Base-by-base conservation (phyloP, 2,329 filamentous ascomycete genomes). In the Aureobasidium sp. region DNA sequence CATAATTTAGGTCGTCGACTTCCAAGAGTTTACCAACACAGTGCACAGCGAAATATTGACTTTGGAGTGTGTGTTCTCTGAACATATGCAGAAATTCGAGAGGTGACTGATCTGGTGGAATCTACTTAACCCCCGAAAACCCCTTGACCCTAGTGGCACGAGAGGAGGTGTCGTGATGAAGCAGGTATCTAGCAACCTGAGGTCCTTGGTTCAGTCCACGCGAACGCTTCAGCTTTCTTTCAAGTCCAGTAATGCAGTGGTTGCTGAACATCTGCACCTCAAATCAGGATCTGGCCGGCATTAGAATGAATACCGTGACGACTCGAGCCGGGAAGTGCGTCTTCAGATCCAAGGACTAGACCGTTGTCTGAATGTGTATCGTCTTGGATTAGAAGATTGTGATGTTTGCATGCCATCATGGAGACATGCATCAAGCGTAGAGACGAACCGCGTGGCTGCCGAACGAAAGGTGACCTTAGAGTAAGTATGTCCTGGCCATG, bases 1-100 rank as follows among this genome's bases (percentile, higher is more conserved):
- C 68, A 71, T 0, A 41, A 41, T 8, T 41, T 9, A 20, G 20
- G 8, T 20, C 37, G 15, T 7, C 37, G 10, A 15, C 12, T 12
- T 34, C 12, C 13, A 15, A 5, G 15, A 37, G 34, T 13, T 15
- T 5, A 15, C 5, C 3, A 37, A 37, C 12, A 37, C 15, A 13
- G 5, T 37, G 34, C 13, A 37, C 13, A 15, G 12, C 15, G 34
- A 37, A 15, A 15, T 4, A 37, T 5, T 2, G 5, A 15, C 12
- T 15, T 15, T 13, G 15, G 15, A 37, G 13, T 32, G 29, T 32
- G 29, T 32, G 5, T 32, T 32, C 29, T 32, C 5, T 5, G 29
- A 32, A 5, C 29, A 32, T 32, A 32, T 32, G 8, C 29, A 32
- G 29, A 32, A 32, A 8, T 32, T 32, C 29, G 29, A 32, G 5